phyloP scores from a whole-genome alignment of 1,284 basidiomycete genomes.

The Sporisorium scitamineum region DNA sequence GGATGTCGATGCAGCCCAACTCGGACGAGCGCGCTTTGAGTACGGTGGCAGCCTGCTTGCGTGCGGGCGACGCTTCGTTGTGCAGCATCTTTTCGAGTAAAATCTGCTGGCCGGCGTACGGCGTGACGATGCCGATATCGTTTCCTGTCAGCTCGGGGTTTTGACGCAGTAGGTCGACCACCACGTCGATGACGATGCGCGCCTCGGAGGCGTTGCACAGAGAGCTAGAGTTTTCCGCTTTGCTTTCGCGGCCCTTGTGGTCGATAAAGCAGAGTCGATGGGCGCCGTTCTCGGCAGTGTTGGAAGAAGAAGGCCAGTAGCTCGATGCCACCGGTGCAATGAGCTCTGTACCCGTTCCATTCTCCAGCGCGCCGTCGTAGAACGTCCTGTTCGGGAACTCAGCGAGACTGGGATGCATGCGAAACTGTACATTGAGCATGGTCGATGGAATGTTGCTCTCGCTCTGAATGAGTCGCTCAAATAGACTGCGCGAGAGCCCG shows the following conservation, averaged over 20 bases:
- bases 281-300: background rate
- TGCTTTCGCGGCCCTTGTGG: slow-evolving; percentile 51
- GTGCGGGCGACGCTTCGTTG: slow-evolving; percentile 34
- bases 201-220: slow-evolving; percentile 60
- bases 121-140: slow-evolving; percentile 66
- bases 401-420: slow-evolving; percentile 92
- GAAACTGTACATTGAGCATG: slow-evolving; percentile 91
- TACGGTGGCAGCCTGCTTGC: slow-evolving; percentile 17
- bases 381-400: slow-evolving; percentile 86
- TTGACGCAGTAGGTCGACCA: slow-evolving; percentile 54
- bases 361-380: slow-evolving; percentile 78
- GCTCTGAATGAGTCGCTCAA: slow-evolving; percentile 81
- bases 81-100: slow-evolving; percentile 58
- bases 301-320: slow-evolving; percentile 29
- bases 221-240: slow-evolving; percentile 53
- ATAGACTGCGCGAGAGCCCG: slow-evolving; percentile 84
- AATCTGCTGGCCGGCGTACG: slow-evolving; percentile 63
- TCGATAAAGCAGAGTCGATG: slow-evolving; percentile 52
- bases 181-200: slow-evolving; percentile 65
- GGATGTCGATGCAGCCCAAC: slow-evolving; percentile 78
- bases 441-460: slow-evolving; percentile 36
- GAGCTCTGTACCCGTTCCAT: slow-evolving; percentile 73
- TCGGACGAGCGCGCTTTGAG: slow-evolving; percentile 33
- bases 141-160: slow-evolving; percentile 54
- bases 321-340: slow-evolving; percentile 51